Percentiles rank a stretch among this genome's conserved stretches.
Conservation (phyloP, 2,329 filamentous ascomycete genomes). For the Coniochaeta prunicola region DNA sequence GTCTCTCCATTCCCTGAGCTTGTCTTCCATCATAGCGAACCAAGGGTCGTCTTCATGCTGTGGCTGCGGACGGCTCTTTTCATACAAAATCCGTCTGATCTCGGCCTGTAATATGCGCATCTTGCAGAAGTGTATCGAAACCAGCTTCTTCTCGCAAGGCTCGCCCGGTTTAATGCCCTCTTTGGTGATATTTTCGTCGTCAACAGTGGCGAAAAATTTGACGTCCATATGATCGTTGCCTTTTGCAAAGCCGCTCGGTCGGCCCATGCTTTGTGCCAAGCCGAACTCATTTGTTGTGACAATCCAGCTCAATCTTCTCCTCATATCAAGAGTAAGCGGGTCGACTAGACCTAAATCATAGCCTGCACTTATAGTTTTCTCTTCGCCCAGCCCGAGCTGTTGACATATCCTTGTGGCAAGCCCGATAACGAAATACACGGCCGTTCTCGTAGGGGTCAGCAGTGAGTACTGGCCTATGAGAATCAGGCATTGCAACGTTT, state of each 20-base stretch:
- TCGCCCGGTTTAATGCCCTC: constrained; percentile 67
- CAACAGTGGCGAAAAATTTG: constrained; percentile 72
- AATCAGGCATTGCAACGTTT: constrained; percentile 81
- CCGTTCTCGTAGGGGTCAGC: constrained; percentile 82
- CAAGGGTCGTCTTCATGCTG: constrained; percentile 77
- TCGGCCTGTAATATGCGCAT: constrained; percentile 86
- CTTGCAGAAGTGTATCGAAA: constrained; percentile 88
- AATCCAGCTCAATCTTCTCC: constrained; percentile 81
- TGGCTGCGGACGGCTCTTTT: constrained; percentile 72
- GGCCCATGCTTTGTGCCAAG: constrained; percentile 78
- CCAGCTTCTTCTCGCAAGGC: constrained; percentile 73
- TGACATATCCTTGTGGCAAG: constrained; percentile 83
- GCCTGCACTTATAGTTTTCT: constrained; percentile 71
- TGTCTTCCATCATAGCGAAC: constrained; percentile 74
- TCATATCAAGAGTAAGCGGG: constrained; percentile 78
- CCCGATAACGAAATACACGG: constrained; percentile 89
- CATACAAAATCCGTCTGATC: constrained; percentile 78
- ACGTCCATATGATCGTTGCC: constrained; percentile 79
- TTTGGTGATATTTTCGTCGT: constrained; percentile 75
- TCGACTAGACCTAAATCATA: constrained; percentile 55
- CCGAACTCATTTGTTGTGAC: constrained; percentile 84
- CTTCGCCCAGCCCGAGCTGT: constrained; percentile 78
- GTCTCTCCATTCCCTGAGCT: constrained; percentile 73
- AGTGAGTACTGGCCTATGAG: constrained; percentile 88
- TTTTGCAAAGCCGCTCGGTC: constrained; percentile 79